Conservation (phyloP, 768 basidiomycete genomes). For the Mycena filopes region DNA sequence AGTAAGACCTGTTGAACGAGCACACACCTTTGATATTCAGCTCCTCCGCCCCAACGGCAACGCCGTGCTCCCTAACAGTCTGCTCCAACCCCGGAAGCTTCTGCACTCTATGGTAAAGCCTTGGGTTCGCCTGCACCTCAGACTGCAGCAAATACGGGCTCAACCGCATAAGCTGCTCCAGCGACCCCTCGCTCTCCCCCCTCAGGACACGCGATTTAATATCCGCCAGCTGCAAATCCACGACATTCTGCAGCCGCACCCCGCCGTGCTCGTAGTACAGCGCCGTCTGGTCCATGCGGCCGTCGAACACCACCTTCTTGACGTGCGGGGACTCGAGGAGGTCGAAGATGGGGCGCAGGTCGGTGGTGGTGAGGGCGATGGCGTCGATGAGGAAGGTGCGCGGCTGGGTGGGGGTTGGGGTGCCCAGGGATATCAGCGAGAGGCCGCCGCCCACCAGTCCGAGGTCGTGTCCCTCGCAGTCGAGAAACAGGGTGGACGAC, state of each 20-base stretch:
- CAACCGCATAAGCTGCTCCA: not conserved
- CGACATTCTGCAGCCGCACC: not conserved
- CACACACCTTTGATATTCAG: not conserved
- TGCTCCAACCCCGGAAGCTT: not conserved
- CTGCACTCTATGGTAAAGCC: not conserved
- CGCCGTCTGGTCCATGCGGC: slow-evolving; percentile 2
- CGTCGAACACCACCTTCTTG: not conserved
- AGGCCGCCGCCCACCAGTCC: not conserved
- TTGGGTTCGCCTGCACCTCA: not conserved
- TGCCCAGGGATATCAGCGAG: not conserved
- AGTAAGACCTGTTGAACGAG: no score
- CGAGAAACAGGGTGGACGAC: not conserved
- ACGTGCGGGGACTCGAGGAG: not conserved
- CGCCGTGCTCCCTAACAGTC: not conserved
- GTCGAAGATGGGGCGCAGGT: not conserved
- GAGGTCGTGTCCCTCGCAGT: not conserved
- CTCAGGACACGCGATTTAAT: not conserved
- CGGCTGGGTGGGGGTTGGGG: not conserved
- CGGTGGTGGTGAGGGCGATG: not conserved
- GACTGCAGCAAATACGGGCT: not conserved
- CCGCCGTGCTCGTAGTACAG: not conserved
- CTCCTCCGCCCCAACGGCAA: not conserved
- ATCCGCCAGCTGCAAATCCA: slow-evolving; percentile 8
- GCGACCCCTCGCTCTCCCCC: not conserved
- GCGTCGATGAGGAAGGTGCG: not conserved